These are phyloP conservation scores for Deakozyma indianensis DNA, from an alignment of 805 yeast genomes.

Conservation along the genomic window DNA sequence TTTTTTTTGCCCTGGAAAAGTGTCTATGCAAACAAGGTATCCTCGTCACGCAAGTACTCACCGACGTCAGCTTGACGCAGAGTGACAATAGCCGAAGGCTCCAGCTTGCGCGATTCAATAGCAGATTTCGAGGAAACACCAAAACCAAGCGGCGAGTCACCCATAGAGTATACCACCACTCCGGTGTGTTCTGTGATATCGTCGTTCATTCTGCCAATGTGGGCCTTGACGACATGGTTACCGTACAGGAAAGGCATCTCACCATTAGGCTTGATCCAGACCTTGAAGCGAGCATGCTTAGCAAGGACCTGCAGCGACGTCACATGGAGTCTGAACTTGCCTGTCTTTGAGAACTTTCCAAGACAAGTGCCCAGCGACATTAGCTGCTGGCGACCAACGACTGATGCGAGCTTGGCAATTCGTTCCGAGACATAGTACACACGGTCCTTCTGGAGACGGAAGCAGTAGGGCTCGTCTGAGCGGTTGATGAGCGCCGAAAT, in stretches of 20 bases:
- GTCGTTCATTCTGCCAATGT: constrained; percentile 90
- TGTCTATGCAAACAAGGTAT: constrained; percentile 67
- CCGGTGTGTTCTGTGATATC: constrained; percentile 98
- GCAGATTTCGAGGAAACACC: constrained; percentile 92
- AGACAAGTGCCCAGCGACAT: constrained; percentile 90
- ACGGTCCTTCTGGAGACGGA: constrained; percentile 90
- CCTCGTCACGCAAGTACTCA: constrained; percentile 95
- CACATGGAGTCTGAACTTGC: constrained; percentile 87
- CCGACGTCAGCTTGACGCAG: constrained; percentile 97
- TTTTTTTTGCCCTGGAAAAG: no score
- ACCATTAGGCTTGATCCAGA: constrained; percentile 95
- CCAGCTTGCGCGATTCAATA: constrained; percentile 69
- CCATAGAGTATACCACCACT: constrained; percentile 80
- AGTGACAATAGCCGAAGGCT: constrained; percentile 89
- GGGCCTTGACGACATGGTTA: constrained; percentile 92
- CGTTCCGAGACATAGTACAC: constrained; percentile 79
- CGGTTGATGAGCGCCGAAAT: constrained; percentile 78
- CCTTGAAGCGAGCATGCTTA: constrained; percentile 78
- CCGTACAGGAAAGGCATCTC: constrained; percentile 98
- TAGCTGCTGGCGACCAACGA: constrained; percentile 74
- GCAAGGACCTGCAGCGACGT: constrained; percentile 78
- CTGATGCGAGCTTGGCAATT: constrained; percentile 76
- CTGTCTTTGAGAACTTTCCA: constrained; percentile 95
- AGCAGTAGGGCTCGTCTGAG: constrained; percentile 75
- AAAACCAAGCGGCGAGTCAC: constrained; percentile 84